phyloP scores from a whole-genome alignment of 83 land plant species.

The Diphasiastrum complanatum region DNA sequence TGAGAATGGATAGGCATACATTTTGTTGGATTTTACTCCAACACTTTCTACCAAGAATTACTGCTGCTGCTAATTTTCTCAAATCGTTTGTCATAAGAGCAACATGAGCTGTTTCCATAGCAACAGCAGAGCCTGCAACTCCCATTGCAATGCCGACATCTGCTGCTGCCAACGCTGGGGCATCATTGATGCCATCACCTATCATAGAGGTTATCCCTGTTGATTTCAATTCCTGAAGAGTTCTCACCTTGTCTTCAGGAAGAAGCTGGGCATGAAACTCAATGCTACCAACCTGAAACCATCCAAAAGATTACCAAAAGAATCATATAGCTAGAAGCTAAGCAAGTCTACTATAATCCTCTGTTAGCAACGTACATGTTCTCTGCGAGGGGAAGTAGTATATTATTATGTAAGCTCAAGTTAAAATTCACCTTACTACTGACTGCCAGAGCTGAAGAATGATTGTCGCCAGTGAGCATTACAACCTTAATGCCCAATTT shows the following conservation, averaged over 20 bases:
- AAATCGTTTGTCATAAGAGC: constrained; percentile 91
- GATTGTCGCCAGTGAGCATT: too few species aligned
- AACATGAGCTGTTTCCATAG: constrained; percentile 76
- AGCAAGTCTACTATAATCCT: too few species aligned
- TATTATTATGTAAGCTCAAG: too few species aligned
- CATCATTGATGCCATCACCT: constrained; percentile 94
- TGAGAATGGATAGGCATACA: constrained; percentile 45
- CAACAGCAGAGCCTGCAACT: constrained; percentile 77
- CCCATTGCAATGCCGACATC: constrained; percentile 52
- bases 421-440: too few species aligned
- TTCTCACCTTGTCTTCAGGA: constrained; percentile 73
- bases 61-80: constrained; percentile 48
- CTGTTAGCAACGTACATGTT: too few species aligned
- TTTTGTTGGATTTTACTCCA: constrained; percentile 48
- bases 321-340: too few species aligned
- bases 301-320: too few species aligned
- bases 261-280: constrained; percentile 62
- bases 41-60: constrained; percentile 42
- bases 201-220: constrained; percentile 64
- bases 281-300: constrained; percentile 54
- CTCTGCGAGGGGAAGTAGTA: too few species aligned
- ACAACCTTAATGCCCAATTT: too few species aligned
- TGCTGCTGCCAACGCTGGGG: constrained; percentile 88
- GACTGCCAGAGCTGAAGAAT: too few species aligned
- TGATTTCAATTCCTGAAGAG: constrained; percentile 36